phyloP scores from a whole-genome alignment of 495 filamentous ascomycete species.

The Parathielavia appendiculata region DNA sequence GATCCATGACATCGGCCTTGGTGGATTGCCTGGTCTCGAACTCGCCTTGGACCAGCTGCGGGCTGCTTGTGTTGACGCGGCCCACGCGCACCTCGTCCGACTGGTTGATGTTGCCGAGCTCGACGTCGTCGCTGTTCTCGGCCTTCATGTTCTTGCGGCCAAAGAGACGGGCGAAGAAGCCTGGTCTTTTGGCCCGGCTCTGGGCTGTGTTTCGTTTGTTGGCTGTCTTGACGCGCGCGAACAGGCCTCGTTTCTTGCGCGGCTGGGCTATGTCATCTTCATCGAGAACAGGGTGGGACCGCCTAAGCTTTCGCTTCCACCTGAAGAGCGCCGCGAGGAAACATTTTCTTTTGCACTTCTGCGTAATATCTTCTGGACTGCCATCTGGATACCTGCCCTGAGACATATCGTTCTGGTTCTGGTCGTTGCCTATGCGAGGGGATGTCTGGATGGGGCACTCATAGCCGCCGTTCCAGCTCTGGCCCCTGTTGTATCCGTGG shows the following conservation, averaged over 20 bases:
- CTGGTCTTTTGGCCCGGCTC: not conserved
- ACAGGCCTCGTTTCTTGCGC: not conserved
- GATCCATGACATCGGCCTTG: conserved; percentile 1
- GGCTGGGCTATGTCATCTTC: not conserved
- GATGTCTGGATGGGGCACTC: not conserved
- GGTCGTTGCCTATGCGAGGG: not conserved
- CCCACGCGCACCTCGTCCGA: conserved; percentile 8
- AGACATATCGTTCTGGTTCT: not conserved
- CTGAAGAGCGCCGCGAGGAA: conserved; percentile 2
- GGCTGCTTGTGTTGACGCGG: conserved; percentile 15
- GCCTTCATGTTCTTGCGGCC: not conserved
- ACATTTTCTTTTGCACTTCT: not conserved
- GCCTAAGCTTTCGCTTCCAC: not conserved
- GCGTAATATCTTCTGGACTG: not conserved
- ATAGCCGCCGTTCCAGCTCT: not conserved
- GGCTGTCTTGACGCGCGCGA: not conserved
- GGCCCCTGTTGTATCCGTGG: not conserved
- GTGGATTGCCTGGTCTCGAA: not conserved
- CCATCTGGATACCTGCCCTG: not conserved
- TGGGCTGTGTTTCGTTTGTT: not conserved
- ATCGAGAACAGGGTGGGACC: not conserved
- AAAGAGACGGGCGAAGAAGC: conserved; percentile 13
- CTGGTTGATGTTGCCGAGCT: conserved; percentile 10
- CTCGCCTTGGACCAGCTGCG: conserved; percentile 5
- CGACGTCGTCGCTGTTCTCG: conserved; percentile 12